Evolutionary conservation across 208 protist genomes (phyloP), one percentile per base, ranked within the genome.

Genomic region (Trypanosoma brucei): DNA sequence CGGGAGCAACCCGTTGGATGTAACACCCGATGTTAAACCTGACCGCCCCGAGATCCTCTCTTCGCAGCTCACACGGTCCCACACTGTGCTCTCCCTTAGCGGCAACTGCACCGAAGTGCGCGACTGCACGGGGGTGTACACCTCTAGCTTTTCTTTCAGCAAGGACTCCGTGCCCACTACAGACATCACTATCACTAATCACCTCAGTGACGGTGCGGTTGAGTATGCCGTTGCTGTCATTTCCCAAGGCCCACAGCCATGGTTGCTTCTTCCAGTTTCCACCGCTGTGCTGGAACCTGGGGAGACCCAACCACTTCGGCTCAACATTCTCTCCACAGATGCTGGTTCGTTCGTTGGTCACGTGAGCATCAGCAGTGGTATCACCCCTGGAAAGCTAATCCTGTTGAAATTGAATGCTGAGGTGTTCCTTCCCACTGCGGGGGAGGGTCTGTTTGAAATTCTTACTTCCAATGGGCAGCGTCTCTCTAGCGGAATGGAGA

Each of bases 331-430:
- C 22, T 86, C 84, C 0, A 84, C 76, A 33, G 84, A 93, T 14
- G 86, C 83, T 3, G 89, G 89, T 37, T 92, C 78, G n/a, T 95
- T 89, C 54, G 57, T 81, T 3, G 86, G 78, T 3, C 91, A 92
- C 69, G 48, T 95, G 45, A 72, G 73, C 53, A 86, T 95, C 45
- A 73, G 62, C 38, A 95, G 91, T 76, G 74, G 11, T 50, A 55
- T 65, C n/a, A 65, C 74, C 48, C 69, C 82, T 1, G 68, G 65
- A 9, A 84, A 93, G 68, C 68, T 92, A 50, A 60, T 93, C 6
- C 83, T 92, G 75, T 68, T 95, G 58, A 75, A 76, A 46, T 62
- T 95, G 31, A 82, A 70, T n/a, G 86, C 84, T 2, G 86, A 95
- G 39, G 68, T 93, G 3, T 93, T 88, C 58, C 61, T 85, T 11